A percentile compares a stretch with the other conserved stretches of the same genome.
Evolutionary conservation across 1,284 basidiomycete species (phyloP).

Genomic region (Pisolithus thermaeus): DNA sequence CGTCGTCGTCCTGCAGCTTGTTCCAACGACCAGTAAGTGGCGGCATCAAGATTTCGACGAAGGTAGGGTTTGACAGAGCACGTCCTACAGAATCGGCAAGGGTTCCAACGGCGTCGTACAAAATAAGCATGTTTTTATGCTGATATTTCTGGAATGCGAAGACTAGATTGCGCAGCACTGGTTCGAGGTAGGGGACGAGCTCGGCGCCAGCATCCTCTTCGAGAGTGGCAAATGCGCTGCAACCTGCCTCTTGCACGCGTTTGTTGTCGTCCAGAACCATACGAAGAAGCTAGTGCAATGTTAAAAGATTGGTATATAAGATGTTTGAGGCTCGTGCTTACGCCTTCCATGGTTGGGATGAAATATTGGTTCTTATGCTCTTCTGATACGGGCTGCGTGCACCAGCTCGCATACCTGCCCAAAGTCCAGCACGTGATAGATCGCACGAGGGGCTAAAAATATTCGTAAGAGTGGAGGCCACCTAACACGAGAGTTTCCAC

Average conservation of each 20-base stretch:
- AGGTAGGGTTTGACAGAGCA: conserved; percentile 80
- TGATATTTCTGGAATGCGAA: conserved; percentile 98
- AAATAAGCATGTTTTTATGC: conserved; percentile 97
- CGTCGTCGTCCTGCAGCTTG: conserved; percentile 84
- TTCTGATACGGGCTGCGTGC: conserved; percentile 72
- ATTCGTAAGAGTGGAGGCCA: conserved; percentile 1
- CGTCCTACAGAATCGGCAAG: conserved; percentile 93
- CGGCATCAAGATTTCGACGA: conserved; percentile 95
- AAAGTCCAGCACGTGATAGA: conserved; percentile 99
- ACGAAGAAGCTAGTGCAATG: conserved; percentile 64
- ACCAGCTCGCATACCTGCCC: conserved; percentile 98
- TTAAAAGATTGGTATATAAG: conserved; percentile 8
- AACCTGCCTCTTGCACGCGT: conserved; percentile 98
- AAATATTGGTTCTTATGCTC: conserved; percentile 91
- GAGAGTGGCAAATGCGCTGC: conserved; percentile 96
- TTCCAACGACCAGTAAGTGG: conserved; percentile 89
- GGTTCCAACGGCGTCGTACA: conserved; percentile 98
- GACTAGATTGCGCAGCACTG: conserved; percentile 91
- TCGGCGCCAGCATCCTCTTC: conserved; percentile 95
- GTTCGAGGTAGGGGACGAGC: conserved; percentile 90
- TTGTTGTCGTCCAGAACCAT: conserved; percentile 99
- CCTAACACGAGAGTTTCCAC: conserved; percentile 32
- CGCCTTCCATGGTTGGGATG: conserved; percentile 96
- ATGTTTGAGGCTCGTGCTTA: conserved; percentile 40
- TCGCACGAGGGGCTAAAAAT: conserved; percentile 80